Evolutionary conservation across 257 asterid genomes (phyloP), one percentile per base, ranked within the genome.

Genomic region (Solanum pimpinellifolium): DNA sequence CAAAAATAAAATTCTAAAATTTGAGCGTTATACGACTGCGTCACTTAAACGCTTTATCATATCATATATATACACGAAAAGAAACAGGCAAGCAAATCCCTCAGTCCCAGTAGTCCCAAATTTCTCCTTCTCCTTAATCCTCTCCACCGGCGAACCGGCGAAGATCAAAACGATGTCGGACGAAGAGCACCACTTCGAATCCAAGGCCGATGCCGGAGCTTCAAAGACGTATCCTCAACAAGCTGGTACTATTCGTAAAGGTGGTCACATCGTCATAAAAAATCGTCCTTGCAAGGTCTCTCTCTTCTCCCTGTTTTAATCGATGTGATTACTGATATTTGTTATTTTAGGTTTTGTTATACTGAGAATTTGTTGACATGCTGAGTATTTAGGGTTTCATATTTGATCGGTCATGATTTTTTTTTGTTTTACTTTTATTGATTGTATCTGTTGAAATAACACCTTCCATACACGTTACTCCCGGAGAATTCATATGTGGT

Each of bases 231-330:
- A 25, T 41, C 93, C 93, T 7, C 92, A 91, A 88, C 93, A 91
- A 81, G 93, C 93, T 23, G 93, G 93, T 8, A 91, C 93, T 77
- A 91, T 91, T 29, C 93, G 93, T 23, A 91, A 91, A 88, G 87
- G 74, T 39, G 93, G 93, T 21, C 87, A 91, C 18, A 88, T 91
- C 62, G 91, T 90, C 20, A 91, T 90, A 86, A 91, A 91, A 72
- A 82, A 59, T 75, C 91, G 93, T 59, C 93, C 93, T 39, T 91
- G 93, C 93, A 91, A 91, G 93, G 93, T 91, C n/a, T 25, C n/a
- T 27, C 4, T 47, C 9, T 7, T 20, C 9, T 25, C 41, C 11
- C 0, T 56, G 16, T 27, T 37, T 33, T 3, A 20, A 46, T 29
- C 39, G 39, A 1, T 65, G 6, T 12, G 7, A 25, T 23, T 21